Base-by-base conservation (phyloP, 768 basidiomycete genomes). In the Tylopilus rubrobrunneus region DNA sequence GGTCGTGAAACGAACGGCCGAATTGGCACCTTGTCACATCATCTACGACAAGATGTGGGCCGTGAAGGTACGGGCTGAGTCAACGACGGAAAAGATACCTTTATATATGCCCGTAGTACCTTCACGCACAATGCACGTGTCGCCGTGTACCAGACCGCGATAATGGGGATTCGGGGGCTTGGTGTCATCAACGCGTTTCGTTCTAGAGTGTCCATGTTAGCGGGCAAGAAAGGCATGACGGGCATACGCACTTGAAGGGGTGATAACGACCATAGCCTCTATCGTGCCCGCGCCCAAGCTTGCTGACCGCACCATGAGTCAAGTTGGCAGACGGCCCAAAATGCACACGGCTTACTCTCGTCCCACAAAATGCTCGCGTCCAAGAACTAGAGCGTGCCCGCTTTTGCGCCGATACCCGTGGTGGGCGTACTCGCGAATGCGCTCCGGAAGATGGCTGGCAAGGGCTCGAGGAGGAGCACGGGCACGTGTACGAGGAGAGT, bases 21-120 rank as follows among this genome's bases (percentile, higher is more conserved):
- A 98, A 68, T 98, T 99, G 40, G 95, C 96, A 37, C 93, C 94
- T 83, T 98, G 96, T 28, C 94, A 87, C 82, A 96, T 89, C 84
- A 96, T 92, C 92, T 97, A 64, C 7, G 15, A 12, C 31, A 19
- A 46, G 33, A 31, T 42, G 11, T 1, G 7, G 36, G 5, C 0
- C 5, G 7, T 23, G 27, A 9, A 10, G 14, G 11, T 7, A n/a
- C n/a, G n/a, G n/a, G n/a, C n/a, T n/a, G n/a, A n/a, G n/a, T n/a
- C n/a, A n/a, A n/a, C 95, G 51, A 98, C 94, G 4, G 96, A 94
- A 66, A 94, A 92, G 4, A 98, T 74, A 2, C 96, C 96, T 50
- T 95, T 77, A 66, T 99, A 98, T 37, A 93, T 80, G 3, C 91
- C 95, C 7, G 73, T 66, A 7, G 95, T 68, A 2, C 97, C 97